Percentiles rank a stretch among this genome's conserved stretches.
phyloP scores from a whole-genome alignment of 1,139 yeast species.

The Yamadazyma friedrichii region DNA sequence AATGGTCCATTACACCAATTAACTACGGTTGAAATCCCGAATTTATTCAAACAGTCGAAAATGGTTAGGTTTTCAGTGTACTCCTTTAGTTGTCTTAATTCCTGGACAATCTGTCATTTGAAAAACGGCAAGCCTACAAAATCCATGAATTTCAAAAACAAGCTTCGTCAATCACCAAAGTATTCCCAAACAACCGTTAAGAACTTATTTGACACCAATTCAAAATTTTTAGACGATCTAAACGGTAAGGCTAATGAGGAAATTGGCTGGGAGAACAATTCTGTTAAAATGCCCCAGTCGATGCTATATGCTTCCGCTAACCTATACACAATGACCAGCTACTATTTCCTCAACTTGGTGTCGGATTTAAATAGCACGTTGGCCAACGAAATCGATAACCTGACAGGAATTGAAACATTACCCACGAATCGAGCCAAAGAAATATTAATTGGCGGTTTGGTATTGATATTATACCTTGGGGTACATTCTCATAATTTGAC shows the following conservation, averaged over 20 bases:
- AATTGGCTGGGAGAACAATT: background rate
- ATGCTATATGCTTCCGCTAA: background rate
- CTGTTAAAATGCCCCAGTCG: background rate
- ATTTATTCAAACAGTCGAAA: slow-evolving; percentile 1
- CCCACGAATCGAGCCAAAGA: slow-evolving; percentile 6
- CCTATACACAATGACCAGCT: slow-evolving; percentile 19
- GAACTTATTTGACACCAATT: slow-evolving; percentile 3
- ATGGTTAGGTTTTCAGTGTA: slow-evolving; percentile 7
- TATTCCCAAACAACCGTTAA: background rate
- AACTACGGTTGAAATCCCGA: slow-evolving; percentile 6
- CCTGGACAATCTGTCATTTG: slow-evolving; percentile 7
- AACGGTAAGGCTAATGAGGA: background rate
- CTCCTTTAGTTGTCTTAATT: slow-evolving; percentile 7
- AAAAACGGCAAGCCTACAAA: slow-evolving; percentile 1
- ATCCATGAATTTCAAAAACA: background rate
- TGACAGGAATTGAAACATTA: slow-evolving; percentile 4
- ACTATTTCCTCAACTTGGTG: slow-evolving; percentile 23
- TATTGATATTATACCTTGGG: slow-evolving; percentile 28
- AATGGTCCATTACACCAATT: slow-evolving; percentile 7
- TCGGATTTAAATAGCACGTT: slow-evolving; percentile 9
- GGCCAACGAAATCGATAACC: slow-evolving; percentile 5
- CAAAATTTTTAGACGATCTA: slow-evolving; percentile 5
- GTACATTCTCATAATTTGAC: slow-evolving; percentile 30
- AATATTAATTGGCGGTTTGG: slow-evolving; percentile 21
- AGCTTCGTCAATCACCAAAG: background rate